These are phyloP conservation scores for Xylariaceae sp. DNA, from an alignment of 2,329 filamentous ascomycete genomes.

Conservation along the genomic window DNA sequence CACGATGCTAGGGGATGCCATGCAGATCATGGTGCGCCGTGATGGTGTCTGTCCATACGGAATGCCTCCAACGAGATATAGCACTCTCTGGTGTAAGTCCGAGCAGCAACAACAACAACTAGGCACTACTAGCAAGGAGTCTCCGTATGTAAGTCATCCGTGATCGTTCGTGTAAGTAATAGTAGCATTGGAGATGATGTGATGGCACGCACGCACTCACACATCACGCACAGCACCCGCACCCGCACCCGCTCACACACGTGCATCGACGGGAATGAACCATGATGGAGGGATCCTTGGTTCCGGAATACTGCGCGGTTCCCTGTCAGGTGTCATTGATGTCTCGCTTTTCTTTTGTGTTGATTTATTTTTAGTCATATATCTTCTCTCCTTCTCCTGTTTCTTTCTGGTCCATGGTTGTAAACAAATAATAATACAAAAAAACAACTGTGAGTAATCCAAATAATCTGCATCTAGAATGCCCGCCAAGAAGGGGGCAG, in stretches of 20 bases:
- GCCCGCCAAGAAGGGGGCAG: background rate
- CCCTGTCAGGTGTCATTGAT: background rate
- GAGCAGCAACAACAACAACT: no score
- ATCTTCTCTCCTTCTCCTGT: background rate
- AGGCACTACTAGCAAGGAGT: no score
- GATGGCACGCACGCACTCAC: no score
- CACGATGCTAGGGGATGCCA: background rate
- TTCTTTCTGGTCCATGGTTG: no score
- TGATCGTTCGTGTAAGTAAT: background rate
- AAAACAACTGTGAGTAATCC: no score
- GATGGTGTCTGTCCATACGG: background rate
- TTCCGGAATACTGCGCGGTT: constrained; percentile 2
- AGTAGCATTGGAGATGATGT: no score
- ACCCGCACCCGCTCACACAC: background rate
- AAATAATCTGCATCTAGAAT: background rate
- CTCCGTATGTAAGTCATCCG: background rate
- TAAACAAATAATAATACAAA: no score
- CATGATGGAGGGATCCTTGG: constrained; percentile 3
- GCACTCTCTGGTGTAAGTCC: no score
- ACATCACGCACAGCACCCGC: background rate
- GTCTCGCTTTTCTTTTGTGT: background rate
- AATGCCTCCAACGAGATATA: background rate
- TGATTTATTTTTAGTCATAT: background rate
- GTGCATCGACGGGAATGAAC: background rate
- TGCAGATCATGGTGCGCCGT: background rate